phyloP scores from a whole-genome alignment of 805 yeast species.

The Suhomyces sp. region DNA sequence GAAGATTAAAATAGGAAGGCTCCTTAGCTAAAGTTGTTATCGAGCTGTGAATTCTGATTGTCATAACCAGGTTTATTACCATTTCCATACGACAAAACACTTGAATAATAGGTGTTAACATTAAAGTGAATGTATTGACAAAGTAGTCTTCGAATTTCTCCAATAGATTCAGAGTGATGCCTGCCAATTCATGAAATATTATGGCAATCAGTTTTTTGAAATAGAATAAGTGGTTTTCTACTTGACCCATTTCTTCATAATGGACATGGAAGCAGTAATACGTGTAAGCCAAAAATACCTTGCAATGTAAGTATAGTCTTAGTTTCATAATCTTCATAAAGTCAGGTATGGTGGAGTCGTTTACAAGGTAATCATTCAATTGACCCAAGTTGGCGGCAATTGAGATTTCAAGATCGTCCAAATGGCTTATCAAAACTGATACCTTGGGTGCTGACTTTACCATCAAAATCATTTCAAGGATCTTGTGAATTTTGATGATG shows the following conservation, averaged over 20 bases:
- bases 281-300: constrained; percentile 13
- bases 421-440: constrained; percentile 28
- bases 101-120: constrained; percentile 5
- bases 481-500: constrained; percentile 24
- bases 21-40: neutral
- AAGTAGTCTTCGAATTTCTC: neutral
- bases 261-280: constrained; percentile 18
- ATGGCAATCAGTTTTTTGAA: constrained; percentile 13
- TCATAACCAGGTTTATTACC: constrained; percentile 4
- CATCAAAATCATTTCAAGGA: constrained; percentile 20
- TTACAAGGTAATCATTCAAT: constrained; percentile 26
- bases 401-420: constrained; percentile 36
- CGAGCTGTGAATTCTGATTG: constrained; percentile 4
- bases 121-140: constrained; percentile 1
- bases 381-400: constrained; percentile 34
- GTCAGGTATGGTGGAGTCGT: constrained; percentile 2
- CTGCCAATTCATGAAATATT: constrained; percentile 14
- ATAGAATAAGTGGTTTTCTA: constrained; percentile 14
- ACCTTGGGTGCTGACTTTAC: neutral
- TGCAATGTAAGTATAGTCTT: constrained; percentile 11
- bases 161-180: neutral
- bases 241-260: constrained; percentile 13
- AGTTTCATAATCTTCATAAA: constrained; percentile 10
- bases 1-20: neutral
- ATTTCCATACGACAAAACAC: constrained; percentile 1